phyloP scores from a whole-genome alignment of 148 eudicot species.

The Arbutus unedo region DNA sequence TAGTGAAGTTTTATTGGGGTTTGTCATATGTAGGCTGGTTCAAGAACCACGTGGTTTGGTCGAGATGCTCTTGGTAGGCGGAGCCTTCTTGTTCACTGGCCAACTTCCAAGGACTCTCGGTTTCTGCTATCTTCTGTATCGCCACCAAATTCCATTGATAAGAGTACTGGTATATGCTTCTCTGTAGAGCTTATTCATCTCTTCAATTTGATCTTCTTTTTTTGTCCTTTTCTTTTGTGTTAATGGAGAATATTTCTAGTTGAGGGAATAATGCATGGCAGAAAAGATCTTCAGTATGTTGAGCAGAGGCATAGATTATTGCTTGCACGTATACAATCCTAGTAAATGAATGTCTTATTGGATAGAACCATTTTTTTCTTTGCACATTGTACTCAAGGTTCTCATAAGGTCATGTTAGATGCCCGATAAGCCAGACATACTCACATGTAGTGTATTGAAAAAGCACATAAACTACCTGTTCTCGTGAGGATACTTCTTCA shows the following conservation, averaged over 20 bases:
- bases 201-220: not conserved
- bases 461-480: not conserved
- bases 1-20: constrained; percentile 2
- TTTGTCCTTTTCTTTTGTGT: not conserved
- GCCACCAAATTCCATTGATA: constrained; percentile 37
- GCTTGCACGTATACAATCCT: not conserved
- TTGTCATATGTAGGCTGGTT: constrained; percentile 44
- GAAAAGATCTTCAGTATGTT: not conserved
- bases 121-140: constrained; percentile 83
- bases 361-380: not conserved
- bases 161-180: constrained; percentile 33
- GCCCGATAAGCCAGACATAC: not conserved
- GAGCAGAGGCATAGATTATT: not conserved
- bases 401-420: not conserved
- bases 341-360: not conserved
- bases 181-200: not conserved
- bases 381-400: not conserved
- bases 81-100: constrained; percentile 97
- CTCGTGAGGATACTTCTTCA: not conserved
- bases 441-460: not conserved
- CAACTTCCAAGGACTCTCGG: constrained; percentile 56
- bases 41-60: constrained; percentile 86
- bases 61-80: constrained; percentile 95
- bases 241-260: too few relatives aligned
- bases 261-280: not conserved